phyloP scores from a whole-genome alignment of 768 basidiomycete genomes.

The Ramaria sp. region DNA sequence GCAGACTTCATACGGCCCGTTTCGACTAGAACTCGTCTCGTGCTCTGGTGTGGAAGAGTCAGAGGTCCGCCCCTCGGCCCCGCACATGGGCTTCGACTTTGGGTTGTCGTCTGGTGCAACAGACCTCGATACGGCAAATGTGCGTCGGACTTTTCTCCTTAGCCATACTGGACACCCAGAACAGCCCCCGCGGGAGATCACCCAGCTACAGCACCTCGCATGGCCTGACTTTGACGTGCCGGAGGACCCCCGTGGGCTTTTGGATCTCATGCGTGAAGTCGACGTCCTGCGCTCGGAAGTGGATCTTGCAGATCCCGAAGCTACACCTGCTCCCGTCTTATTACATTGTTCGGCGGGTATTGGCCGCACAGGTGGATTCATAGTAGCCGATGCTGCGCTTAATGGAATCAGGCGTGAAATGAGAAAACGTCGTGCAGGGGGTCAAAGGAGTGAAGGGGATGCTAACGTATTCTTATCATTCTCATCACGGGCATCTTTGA shows the following conservation, averaged over 20 bases:
- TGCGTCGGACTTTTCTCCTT: slow-evolving; percentile 48
- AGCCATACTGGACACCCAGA: slow-evolving; percentile 50
- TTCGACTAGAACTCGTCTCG: slow-evolving; percentile 46
- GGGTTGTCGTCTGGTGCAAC: slow-evolving; percentile 16
- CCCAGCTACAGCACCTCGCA: slow-evolving; percentile 85
- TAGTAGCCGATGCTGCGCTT: slow-evolving; percentile 79
- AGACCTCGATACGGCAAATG: slow-evolving; percentile 39
- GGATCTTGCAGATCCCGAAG: slow-evolving; percentile 14
- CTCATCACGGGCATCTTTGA: neutral
- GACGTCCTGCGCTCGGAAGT: slow-evolving; percentile 24
- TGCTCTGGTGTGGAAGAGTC: slow-evolving; percentile 36
- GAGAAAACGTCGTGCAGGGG: slow-evolving; percentile 9
- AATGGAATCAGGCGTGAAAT: slow-evolving; percentile 62
- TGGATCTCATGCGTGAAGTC: slow-evolving; percentile 68
- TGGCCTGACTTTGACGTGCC: slow-evolving; percentile 99
- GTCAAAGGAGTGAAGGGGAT: neutral
- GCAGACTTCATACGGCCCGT: slow-evolving; percentile 50
- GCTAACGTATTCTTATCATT: neutral
- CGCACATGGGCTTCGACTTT: slow-evolving; percentile 31
- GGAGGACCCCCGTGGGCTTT: slow-evolving; percentile 62
- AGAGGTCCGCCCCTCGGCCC: neutral
- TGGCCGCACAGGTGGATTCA: slow-evolving; percentile 89
- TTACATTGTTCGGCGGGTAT: slow-evolving; percentile 93
- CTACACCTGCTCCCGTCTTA: slow-evolving; percentile 41
- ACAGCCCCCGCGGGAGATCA: slow-evolving; percentile 51